Conservation (phyloP, 768 basidiomycete species). For the Lentinus brumalis region DNA sequence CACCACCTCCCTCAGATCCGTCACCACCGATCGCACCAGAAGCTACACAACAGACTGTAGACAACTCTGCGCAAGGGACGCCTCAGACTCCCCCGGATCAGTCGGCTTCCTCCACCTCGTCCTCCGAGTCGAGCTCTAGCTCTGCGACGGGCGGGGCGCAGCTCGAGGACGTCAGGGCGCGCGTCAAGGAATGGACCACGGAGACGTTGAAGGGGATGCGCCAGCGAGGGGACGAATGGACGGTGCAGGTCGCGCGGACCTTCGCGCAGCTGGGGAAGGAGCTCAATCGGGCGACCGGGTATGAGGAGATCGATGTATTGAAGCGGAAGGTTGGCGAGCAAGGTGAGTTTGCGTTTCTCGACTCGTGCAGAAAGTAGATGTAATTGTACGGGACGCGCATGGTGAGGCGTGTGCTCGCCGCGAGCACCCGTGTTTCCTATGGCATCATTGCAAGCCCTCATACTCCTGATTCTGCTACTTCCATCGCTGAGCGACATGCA, state of each 20-base stretch:
- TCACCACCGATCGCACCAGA: not conserved
- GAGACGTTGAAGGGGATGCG: constrained; percentile 43
- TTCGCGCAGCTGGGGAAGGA: constrained; percentile 77
- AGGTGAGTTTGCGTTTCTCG: constrained; percentile 50
- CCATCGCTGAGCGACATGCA: no score
- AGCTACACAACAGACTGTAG: not conserved
- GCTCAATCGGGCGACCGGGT: constrained; percentile 89
- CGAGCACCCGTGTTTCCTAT: no score
- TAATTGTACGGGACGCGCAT: constrained; percentile 16
- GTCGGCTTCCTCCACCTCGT: not conserved
- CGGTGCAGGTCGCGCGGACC: constrained; percentile 53
- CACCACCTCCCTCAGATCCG: not conserved
- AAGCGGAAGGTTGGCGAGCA: constrained; percentile 77
- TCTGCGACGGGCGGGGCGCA: not conserved
- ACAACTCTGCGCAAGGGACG: not conserved
- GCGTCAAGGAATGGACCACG: constrained; percentile 47
- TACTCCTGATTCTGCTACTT: not conserved
- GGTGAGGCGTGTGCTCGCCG: not conserved
- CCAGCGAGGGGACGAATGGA: constrained; percentile 58
- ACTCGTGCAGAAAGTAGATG: not conserved
- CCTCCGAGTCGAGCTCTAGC: no score
- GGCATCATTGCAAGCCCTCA: no score
- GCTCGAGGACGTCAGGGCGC: constrained; percentile 17
- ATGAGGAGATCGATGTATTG: constrained; percentile 83
- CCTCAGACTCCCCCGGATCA: not conserved